phyloP scores from a whole-genome alignment of 2,329 filamentous ascomycete genomes.

The Cucurbitaria berberidis region DNA sequence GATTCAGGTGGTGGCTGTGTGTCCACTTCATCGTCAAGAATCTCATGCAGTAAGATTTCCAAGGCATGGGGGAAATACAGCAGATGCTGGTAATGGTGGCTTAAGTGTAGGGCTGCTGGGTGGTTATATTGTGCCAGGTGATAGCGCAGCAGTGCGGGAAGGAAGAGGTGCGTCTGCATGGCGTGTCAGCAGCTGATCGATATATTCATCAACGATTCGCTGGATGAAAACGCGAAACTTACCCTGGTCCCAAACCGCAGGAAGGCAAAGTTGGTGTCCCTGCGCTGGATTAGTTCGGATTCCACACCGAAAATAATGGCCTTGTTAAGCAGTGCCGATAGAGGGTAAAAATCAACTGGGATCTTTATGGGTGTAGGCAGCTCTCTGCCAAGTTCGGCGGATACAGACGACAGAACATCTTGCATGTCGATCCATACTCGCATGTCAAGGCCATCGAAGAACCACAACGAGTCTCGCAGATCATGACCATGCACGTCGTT shows the following conservation, averaged over 20 bases:
- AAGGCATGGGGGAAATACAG: slow-evolving; percentile 93
- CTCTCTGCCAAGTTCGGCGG: slow-evolving; percentile 69
- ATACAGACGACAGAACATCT: slow-evolving; percentile 76
- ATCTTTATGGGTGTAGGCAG: slow-evolving; percentile 77
- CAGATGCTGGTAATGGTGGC: slow-evolving; percentile 82
- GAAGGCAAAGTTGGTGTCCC: slow-evolving; percentile 89
- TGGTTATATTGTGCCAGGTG: slow-evolving; percentile 78
- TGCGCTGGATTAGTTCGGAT: slow-evolving; percentile 88
- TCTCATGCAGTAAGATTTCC: slow-evolving; percentile 89
- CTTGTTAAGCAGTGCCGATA: slow-evolving; percentile 86
- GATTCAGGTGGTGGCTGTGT: slow-evolving; percentile 56
- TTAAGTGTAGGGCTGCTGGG: slow-evolving; percentile 79
- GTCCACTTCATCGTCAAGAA: slow-evolving; percentile 94
- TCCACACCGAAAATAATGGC: slow-evolving; percentile 91
- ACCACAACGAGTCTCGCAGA: slow-evolving; percentile 88
- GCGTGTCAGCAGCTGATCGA: slow-evolving; percentile 22
- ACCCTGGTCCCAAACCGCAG: slow-evolving; percentile 88
- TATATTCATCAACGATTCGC: slow-evolving; percentile 7
- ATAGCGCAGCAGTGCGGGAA: slow-evolving; percentile 84
- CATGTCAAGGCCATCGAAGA: slow-evolving; percentile 86
- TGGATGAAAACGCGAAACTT: slow-evolving; percentile 46
- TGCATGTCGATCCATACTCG: slow-evolving; percentile 89
- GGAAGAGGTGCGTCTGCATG: slow-evolving; percentile 84
- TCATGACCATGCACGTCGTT: slow-evolving; percentile 59
- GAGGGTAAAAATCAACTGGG: slow-evolving; percentile 91